These are phyloP conservation scores for Acanthamoeba lenticulata DNA, from an alignment of 208 protist genomes.

Conservation along the genomic window DNA sequence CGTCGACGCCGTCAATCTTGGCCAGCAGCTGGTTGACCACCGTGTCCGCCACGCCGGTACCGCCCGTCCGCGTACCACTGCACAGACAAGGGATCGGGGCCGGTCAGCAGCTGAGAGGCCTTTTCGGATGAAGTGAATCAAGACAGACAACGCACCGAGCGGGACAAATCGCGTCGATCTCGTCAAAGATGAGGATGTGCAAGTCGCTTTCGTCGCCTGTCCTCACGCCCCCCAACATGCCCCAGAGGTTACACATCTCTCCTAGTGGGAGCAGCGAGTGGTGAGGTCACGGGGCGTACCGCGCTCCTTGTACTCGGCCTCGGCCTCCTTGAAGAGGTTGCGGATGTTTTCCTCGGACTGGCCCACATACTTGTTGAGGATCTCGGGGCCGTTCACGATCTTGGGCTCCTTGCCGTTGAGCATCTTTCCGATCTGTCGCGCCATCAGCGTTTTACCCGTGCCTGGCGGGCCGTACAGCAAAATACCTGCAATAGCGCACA, in stretches of 20 bases:
- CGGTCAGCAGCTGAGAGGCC: neutral
- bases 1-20: slow-evolving; percentile 99
- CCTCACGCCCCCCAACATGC: neutral
- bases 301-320: slow-evolving; percentile 80
- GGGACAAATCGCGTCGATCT: slow-evolving; percentile 99
- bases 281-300: neutral
- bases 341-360: slow-evolving; percentile 99
- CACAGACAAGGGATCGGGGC: neutral
- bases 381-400: slow-evolving; percentile 97
- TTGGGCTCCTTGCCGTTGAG: slow-evolving; percentile 97
- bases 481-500: slow-evolving; percentile 87
- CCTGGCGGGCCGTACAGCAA: slow-evolving; percentile 98
- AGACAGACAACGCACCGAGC: neutral
- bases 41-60: slow-evolving; percentile 97
- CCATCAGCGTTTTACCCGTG: slow-evolving; percentile 99
- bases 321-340: slow-evolving; percentile 98
- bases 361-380: slow-evolving; percentile 99
- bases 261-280: too few relatives aligned
- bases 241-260: too few relatives aligned
- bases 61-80: slow-evolving; percentile 84
- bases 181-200: slow-evolving; percentile 99
- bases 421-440: slow-evolving; percentile 99
- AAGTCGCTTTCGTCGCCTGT: slow-evolving; percentile 96
- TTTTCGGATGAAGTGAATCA: neutral
- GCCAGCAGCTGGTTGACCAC: slow-evolving; percentile 99